These are phyloP conservation scores for Musa balbisiana DNA, from an alignment of 202 grass and related monocot species.

Conservation along the genomic window DNA sequence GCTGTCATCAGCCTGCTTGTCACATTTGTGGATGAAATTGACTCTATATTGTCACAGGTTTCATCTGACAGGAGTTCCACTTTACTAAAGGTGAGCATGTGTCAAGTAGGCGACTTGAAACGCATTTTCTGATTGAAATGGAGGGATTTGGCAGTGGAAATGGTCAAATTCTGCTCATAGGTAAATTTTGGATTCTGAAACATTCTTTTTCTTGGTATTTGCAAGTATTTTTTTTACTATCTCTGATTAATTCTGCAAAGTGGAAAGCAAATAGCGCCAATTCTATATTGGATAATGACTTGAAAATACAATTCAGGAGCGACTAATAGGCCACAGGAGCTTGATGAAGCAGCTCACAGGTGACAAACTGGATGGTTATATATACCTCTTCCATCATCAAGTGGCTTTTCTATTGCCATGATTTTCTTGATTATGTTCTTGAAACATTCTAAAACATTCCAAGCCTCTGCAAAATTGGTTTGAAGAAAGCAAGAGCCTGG, in stretches of 20 bases:
- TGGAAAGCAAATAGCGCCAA: not conserved
- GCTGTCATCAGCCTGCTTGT: slow-evolving; percentile 86
- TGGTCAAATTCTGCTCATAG: slow-evolving; percentile 90
- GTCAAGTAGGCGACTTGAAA: slow-evolving; percentile 90
- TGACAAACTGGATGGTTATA: slow-evolving; percentile 79
- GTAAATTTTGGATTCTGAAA: slow-evolving; percentile 33
- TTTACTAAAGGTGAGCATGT: slow-evolving; percentile 77
- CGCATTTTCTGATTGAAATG: slow-evolving; percentile 98
- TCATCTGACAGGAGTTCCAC: not conserved
- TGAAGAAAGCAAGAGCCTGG: slow-evolving; percentile 73
- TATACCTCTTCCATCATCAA: slow-evolving; percentile 89
- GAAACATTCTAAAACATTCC: not conserved
- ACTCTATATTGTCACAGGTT: slow-evolving; percentile 88
- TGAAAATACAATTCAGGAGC: slow-evolving; percentile 48
- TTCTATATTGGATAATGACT: not conserved
- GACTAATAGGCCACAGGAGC: slow-evolving; percentile 94
- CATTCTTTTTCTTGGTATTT: not conserved
- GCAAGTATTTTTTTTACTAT: not conserved
- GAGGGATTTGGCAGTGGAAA: slow-evolving; percentile 84
- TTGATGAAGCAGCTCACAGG: slow-evolving; percentile 92
- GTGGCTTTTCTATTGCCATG: slow-evolving; percentile 31
- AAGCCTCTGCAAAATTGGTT: slow-evolving; percentile 15
- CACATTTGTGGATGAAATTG: slow-evolving; percentile 96
- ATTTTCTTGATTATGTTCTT: not conserved
- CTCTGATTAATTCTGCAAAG: not conserved